Evolutionary conservation across 2,329 filamentous ascomycete species (phyloP).

Genomic region (Penicillium sp.): DNA sequence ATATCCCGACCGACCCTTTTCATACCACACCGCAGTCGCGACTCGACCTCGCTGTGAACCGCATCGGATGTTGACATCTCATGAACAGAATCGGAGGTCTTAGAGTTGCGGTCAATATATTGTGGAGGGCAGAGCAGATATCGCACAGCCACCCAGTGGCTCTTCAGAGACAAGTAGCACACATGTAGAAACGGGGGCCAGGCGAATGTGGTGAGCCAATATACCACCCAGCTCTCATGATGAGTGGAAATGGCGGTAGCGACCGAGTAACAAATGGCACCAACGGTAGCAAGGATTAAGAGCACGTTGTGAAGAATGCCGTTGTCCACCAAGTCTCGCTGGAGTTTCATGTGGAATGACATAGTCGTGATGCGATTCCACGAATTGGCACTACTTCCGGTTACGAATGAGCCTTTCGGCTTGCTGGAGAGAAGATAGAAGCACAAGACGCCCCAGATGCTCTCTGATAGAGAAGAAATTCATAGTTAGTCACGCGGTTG

Average conservation of each 20-base stretch:
- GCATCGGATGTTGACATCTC: background rate
- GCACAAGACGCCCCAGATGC: slow-evolving; percentile 19
- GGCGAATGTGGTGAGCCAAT: slow-evolving; percentile 14
- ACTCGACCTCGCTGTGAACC: background rate
- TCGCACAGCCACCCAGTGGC: slow-evolving; percentile 19
- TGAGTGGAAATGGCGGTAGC: background rate
- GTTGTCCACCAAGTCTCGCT: slow-evolving; percentile 16
- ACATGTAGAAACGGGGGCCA: slow-evolving; percentile 25
- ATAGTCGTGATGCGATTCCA: slow-evolving; percentile 16
- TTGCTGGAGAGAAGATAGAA: slow-evolving; percentile 24
- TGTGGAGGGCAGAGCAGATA: slow-evolving; percentile 20
- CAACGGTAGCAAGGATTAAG: slow-evolving; percentile 10
- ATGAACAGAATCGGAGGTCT: background rate
- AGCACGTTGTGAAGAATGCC: slow-evolving; percentile 18
- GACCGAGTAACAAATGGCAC: slow-evolving; percentile 3
- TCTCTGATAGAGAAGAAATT: slow-evolving; percentile 9
- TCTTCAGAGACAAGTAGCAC: slow-evolving; percentile 13
- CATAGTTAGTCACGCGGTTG: background rate
- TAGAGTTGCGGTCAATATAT: slow-evolving; percentile 3
- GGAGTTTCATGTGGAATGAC: slow-evolving; percentile 5
- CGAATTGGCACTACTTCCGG: slow-evolving; percentile 26
- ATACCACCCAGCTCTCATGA: background rate
- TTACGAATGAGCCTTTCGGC: slow-evolving; percentile 29
- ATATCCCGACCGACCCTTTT: background rate
- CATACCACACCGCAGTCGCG: background rate